Evolutionary conservation across 2,329 filamentous ascomycete species (phyloP), one percentile per base, ranked within the genome.

Genomic region (Akanthomyces dipterigenus): DNA sequence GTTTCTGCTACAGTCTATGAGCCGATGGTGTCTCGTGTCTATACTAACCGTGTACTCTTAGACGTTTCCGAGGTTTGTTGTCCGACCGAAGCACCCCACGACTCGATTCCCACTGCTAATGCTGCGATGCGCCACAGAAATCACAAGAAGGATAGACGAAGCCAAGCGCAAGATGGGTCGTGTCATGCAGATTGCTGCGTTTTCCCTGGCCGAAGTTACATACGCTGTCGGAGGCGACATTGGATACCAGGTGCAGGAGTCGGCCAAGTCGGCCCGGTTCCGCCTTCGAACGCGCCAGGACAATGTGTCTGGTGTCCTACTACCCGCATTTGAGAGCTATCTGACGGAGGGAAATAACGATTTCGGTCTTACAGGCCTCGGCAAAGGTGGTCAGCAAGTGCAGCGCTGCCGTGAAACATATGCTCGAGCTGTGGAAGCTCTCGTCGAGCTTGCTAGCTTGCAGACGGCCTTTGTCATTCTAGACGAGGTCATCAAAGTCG

Each of bases 161-260:
- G 95, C 95, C 46, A 99, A 99, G 78, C 90, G 93, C 69, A 99
- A 99, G 81, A 99, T 99, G 93, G 95, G 95, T 62, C 86, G 93
- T 38, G 95, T 99, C 42, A 99, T 99, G 95, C 93, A 98, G 76
- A 96, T 99, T 71, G 95, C 95, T 45, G 93, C 95, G 50, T 98
- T 99, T 78, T 98, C 93, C 48, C 84, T 99, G 20, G 95, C 95
- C 63, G 95, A 98, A 78, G 95, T 99, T 61, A 96, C 92, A 54
- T 99, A 99, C 71, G 95, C 95, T 28, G 92, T 97, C 31, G 95
- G 95, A 65, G 92, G 93, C 70, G 90, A 96, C 71, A 96, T 99
- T 69, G 90, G 89, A 64, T 99, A 96, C 78, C 95, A 99, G 78
- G 91, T 99, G 67, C 93, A 97, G 73, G 95, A 99, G 76, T 96